Percentiles rank a stretch among this genome's conserved stretches.
phyloP scores from a whole-genome alignment of 2,329 filamentous ascomycete species.

The Stemphylium lycopersici region DNA sequence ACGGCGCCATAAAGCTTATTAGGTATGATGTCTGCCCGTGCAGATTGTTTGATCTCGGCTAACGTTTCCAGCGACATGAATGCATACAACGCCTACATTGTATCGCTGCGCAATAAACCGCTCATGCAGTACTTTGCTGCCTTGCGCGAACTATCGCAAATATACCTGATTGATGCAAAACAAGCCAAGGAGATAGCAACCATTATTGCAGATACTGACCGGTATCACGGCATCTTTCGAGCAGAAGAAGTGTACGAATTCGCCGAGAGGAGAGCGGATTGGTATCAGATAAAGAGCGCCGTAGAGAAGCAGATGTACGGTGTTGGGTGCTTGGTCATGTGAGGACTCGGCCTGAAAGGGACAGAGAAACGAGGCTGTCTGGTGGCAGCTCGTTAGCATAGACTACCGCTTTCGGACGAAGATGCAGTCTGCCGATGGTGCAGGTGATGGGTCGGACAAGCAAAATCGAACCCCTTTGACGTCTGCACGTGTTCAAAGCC shows the following conservation, averaged over 20 bases:
- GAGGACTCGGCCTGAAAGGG: conserved; percentile 17
- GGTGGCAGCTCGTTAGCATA: conserved; percentile 11
- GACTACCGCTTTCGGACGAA: conserved; percentile 22
- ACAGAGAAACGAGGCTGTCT: conserved; percentile 8
- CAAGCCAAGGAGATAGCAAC: conserved; percentile 94
- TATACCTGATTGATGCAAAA: conserved; percentile 85
- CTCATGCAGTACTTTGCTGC: conserved; percentile 90
- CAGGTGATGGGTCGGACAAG: conserved; percentile 11
- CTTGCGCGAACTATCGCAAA: conserved; percentile 88
- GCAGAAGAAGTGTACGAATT: conserved; percentile 98
- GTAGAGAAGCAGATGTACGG: conserved; percentile 98
- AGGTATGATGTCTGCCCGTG: conserved; percentile 51
- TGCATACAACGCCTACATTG: conserved; percentile 84
- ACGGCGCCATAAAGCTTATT: conserved; percentile 90
- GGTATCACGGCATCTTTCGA: conserved; percentile 90
- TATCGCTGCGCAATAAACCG: conserved; percentile 80
- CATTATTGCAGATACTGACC: conserved; percentile 88
- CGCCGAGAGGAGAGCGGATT: conserved; percentile 90
- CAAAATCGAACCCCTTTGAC: not conserved
- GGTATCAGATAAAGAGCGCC: conserved; percentile 85
- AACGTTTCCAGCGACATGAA: conserved; percentile 77
- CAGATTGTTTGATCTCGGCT: not conserved
- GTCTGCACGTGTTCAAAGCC: not conserved
- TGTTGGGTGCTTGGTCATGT: conserved; percentile 88
- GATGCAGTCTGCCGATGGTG: conserved; percentile 14